These are phyloP conservation scores for Hirsutella minnesotensis DNA, from an alignment of 2,329 filamentous ascomycete genomes.

Conservation along the genomic window DNA sequence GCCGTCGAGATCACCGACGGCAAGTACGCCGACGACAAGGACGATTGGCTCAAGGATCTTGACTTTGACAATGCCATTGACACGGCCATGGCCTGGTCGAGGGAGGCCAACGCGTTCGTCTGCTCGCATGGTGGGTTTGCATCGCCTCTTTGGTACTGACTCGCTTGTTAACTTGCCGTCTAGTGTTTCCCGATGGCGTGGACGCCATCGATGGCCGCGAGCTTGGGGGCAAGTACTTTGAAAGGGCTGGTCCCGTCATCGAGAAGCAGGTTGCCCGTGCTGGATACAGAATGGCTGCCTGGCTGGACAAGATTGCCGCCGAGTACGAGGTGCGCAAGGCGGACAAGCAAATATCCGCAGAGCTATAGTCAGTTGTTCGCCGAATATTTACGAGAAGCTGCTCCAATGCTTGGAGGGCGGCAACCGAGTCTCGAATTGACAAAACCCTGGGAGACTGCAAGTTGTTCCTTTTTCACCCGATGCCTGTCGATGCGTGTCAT, in stretches of 20 bases:
- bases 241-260: constrained; percentile 49
- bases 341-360: constrained; percentile 12
- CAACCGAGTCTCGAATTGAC: too few relatives aligned
- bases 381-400: too few relatives aligned
- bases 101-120: constrained; percentile 49
- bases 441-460: too few relatives aligned
- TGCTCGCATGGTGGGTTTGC: constrained; percentile 43
- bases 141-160: background rate
- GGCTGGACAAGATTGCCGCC: constrained; percentile 51
- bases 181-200: constrained; percentile 51
- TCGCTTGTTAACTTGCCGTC: background rate
- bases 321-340: constrained; percentile 13
- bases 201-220: constrained; percentile 46
- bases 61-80: constrained; percentile 38
- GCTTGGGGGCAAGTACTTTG: constrained; percentile 51
- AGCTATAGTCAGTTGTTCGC: constrained; percentile 13
- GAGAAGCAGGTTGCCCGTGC: constrained; percentile 57
- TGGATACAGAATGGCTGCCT: constrained; percentile 56
- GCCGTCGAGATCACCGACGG: constrained; percentile 42
- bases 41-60: constrained; percentile 45
- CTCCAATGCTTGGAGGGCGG: too few relatives aligned
- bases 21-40: constrained; percentile 36
- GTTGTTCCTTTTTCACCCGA: too few relatives aligned
- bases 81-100: constrained; percentile 52
- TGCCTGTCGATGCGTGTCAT: too few relatives aligned